These are phyloP conservation scores for Ascochyta koolunga DNA, from an alignment of 2,329 filamentous ascomycete species.

Conservation along the genomic window DNA sequence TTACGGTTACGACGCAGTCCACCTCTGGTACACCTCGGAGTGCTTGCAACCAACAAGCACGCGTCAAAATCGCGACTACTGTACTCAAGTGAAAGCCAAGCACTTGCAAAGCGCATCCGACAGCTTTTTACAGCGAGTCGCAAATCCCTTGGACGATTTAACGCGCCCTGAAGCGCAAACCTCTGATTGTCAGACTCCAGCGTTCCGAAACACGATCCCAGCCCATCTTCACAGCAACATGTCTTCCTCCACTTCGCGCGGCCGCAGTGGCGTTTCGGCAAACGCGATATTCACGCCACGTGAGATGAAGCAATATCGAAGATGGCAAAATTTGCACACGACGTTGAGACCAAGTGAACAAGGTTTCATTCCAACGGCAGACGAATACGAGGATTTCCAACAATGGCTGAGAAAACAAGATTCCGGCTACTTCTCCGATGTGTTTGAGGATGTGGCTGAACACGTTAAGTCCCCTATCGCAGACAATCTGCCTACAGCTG, in stretches of 20 bases:
- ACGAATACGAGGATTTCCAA: slow-evolving; percentile 39
- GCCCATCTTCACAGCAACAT: not conserved
- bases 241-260: slow-evolving; percentile 1
- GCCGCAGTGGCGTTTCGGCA: slow-evolving; percentile 26
- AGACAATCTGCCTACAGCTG: slow-evolving; percentile 20
- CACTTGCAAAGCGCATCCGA: not conserved
- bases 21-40: not conserved
- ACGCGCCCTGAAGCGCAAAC: not conserved
- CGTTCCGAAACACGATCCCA: not conserved
- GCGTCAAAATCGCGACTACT: not conserved
- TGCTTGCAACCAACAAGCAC: slow-evolving; percentile 8
- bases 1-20: not conserved
- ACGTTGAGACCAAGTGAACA: slow-evolving; percentile 25
- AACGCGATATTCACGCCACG: slow-evolving; percentile 31
- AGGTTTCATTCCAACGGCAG: slow-evolving; percentile 32
- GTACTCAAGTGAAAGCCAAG: not conserved
- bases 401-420: slow-evolving; percentile 38
- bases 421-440: slow-evolving; percentile 41
- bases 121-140: not conserved
- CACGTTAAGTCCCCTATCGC: slow-evolving; percentile 19
- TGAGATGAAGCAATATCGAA: slow-evolving; percentile 37
- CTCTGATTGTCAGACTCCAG: not conserved
- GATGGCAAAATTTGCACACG: slow-evolving; percentile 34
- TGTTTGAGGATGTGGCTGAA: slow-evolving; percentile 32
- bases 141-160: not conserved